These are phyloP conservation scores for Massospora cicadina DNA, from an alignment of 371 early-diverging fungal species.

Conservation along the genomic window DNA sequence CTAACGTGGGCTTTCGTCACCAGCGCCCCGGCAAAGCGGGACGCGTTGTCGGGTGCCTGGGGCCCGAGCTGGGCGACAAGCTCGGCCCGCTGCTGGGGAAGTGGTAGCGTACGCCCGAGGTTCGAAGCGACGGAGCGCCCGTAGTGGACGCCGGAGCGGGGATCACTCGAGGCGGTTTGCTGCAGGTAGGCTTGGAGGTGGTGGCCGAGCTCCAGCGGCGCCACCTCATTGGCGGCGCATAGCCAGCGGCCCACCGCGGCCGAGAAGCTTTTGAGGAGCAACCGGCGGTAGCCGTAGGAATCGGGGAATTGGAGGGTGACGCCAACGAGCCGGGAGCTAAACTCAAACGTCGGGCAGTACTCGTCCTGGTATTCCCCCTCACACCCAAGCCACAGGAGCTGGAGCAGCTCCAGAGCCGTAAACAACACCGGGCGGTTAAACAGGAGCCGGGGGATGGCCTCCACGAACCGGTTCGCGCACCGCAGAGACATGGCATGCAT, in stretches of 20 bases:
- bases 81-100: background rate
- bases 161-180: conserved; percentile 7
- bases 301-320: conserved; percentile 60
- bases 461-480: conserved; percentile 29
- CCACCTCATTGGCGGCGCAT: conserved; percentile 24
- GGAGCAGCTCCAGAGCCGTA: conserved; percentile 50
- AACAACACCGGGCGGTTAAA: conserved; percentile 40
- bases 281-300: conserved; percentile 49
- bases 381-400: conserved; percentile 60
- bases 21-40: conserved; percentile 2
- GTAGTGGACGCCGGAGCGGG: conserved; percentile 13
- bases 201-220: conserved; percentile 35
- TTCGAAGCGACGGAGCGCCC: conserved; percentile 16
- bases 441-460: conserved; percentile 49
- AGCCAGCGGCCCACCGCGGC: conserved; percentile 54
- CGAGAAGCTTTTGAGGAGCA: conserved; percentile 38
- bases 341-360: conserved; percentile 55
- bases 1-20: conserved; percentile 3
- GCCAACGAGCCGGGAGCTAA: conserved; percentile 36
- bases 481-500: conserved; percentile 40
- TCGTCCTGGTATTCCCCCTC: conserved; percentile 64
- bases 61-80: conserved; percentile 1
- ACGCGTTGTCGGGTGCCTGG: conserved; percentile 3
- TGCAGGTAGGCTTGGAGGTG: conserved; percentile 15
- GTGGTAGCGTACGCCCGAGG: background rate